Percentiles rank a stretch among this genome's conserved stretches.
Conservation (phyloP, 495 filamentous ascomycete genomes). For the Sporormia fimetaria region DNA sequence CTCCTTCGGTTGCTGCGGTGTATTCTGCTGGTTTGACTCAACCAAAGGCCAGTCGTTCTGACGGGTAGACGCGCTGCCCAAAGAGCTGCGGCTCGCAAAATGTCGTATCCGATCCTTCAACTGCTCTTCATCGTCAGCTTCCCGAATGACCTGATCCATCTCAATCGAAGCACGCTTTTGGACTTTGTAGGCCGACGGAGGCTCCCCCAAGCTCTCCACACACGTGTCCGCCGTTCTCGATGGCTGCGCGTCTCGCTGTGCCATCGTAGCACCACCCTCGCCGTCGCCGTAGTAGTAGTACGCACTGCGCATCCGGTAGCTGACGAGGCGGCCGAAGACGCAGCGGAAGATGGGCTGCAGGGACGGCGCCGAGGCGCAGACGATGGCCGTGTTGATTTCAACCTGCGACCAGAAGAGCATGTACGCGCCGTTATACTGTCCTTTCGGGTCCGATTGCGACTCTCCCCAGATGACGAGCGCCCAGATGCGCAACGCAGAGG, state of each 20-base stretch:
- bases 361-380: constrained; percentile 37
- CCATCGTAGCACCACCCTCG: constrained; percentile 1
- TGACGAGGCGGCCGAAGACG: constrained; percentile 8
- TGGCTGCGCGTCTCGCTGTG: background rate
- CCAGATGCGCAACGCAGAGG: constrained; percentile 29
- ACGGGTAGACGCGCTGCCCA: too few relatives aligned
- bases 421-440: constrained; percentile 30
- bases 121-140: constrained; percentile 10
- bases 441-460: background rate
- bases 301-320: background rate
- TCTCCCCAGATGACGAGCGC: constrained; percentile 24
- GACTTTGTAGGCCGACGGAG: background rate
- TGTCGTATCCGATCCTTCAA: constrained; percentile 5
- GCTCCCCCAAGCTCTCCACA: too few relatives aligned
- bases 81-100: too few relatives aligned
- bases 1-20: too few relatives aligned
- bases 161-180: background rate
- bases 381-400: constrained; percentile 38
- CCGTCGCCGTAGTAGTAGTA: constrained; percentile 20
- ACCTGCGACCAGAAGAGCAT: constrained; percentile 38
- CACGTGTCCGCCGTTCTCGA: background rate
- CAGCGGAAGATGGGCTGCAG: constrained; percentile 27
- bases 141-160: constrained; percentile 1
- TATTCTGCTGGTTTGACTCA: too few relatives aligned
- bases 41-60: too few relatives aligned